Evolutionary conservation across 176 grass and related monocot species (phyloP).

Genomic region (Olyra latifolia): DNA sequence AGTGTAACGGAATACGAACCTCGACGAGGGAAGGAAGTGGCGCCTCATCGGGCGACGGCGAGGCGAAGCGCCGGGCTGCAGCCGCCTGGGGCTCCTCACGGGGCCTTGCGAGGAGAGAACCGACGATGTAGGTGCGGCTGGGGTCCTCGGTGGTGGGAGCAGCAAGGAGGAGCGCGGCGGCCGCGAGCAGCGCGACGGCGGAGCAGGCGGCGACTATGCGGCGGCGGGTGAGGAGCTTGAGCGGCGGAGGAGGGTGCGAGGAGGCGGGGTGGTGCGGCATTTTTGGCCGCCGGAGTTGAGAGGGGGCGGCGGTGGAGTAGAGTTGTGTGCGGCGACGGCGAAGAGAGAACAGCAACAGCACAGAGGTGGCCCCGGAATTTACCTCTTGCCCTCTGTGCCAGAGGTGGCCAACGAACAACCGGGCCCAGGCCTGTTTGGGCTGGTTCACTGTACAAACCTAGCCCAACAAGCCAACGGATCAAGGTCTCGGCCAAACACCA

Average conservation of each 20-base stretch:
- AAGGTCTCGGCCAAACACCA: too few relatives aligned
- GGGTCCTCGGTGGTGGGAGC: constrained; percentile 30
- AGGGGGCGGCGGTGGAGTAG: not conserved
- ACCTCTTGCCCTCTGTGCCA: constrained; percentile 27
- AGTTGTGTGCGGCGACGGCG: not conserved
- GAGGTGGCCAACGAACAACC: too few relatives aligned
- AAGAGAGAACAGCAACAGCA: constrained; percentile 12
- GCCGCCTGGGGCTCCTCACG: not conserved
- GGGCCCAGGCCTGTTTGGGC: too few relatives aligned
- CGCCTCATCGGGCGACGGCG: constrained; percentile 7
- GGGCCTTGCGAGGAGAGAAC: not conserved
- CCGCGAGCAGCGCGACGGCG: constrained; percentile 29
- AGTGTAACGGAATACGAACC: not conserved
- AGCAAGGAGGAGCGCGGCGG: constrained; percentile 37
- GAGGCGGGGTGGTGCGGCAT: constrained; percentile 28
- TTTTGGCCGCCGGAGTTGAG: not conserved
- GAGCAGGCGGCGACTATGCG: constrained; percentile 30
- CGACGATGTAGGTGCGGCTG: not conserved
- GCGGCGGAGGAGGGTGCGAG: not conserved
- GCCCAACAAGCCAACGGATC: too few relatives aligned
- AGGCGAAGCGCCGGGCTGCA: not conserved
- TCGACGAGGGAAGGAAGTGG: constrained; percentile 19
- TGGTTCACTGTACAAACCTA: too few relatives aligned
- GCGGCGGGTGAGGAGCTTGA: constrained; percentile 36
- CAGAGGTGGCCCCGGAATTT: not conserved